Conservation (phyloP, 139 green algal genomes). For the Chlorella sp. region DNA sequence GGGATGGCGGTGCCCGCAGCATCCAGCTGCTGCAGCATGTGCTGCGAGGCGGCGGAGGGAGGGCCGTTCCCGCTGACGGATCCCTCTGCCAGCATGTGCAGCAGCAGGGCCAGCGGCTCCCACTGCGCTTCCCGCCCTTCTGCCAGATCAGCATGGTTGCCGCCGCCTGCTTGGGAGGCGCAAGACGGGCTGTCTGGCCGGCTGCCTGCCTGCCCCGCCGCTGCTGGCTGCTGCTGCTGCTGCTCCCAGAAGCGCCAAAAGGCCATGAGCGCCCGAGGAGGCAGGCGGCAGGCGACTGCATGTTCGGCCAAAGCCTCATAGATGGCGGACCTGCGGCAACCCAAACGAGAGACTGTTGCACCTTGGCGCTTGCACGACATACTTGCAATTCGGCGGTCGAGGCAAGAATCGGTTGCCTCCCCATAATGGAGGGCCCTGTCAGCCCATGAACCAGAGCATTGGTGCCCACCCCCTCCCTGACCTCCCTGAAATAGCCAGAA, state of each 20-base stretch:
- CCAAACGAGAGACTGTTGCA: too few relatives aligned
- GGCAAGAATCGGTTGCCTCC: too few relatives aligned
- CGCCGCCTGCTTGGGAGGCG: background rate
- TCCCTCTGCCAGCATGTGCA: conserved; percentile 29
- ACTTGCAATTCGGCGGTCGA: too few relatives aligned
- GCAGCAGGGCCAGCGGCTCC: background rate
- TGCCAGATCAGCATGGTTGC: background rate
- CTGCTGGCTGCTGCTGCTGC: background rate
- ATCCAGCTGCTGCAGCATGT: conserved; percentile 2
- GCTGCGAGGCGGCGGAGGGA: background rate
- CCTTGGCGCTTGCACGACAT: too few relatives aligned
- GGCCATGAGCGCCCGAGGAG: background rate
- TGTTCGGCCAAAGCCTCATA: background rate
- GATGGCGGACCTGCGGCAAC: background rate
- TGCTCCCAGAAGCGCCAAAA: conserved; percentile 32
- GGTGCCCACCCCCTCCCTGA: too few relatives aligned
- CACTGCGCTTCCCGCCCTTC: background rate
- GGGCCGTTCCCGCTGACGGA: background rate
- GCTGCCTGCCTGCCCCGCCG: background rate
- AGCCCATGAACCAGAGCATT: too few relatives aligned
- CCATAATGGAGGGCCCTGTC: too few relatives aligned
- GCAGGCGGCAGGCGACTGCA: conserved; percentile 3
- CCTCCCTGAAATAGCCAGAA: too few relatives aligned
- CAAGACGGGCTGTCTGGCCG: too few relatives aligned
- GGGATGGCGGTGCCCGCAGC: background rate